Evolutionary conservation across 495 filamentous ascomycete species (phyloP).

Genomic region (Trichoderma asperelloides): DNA sequence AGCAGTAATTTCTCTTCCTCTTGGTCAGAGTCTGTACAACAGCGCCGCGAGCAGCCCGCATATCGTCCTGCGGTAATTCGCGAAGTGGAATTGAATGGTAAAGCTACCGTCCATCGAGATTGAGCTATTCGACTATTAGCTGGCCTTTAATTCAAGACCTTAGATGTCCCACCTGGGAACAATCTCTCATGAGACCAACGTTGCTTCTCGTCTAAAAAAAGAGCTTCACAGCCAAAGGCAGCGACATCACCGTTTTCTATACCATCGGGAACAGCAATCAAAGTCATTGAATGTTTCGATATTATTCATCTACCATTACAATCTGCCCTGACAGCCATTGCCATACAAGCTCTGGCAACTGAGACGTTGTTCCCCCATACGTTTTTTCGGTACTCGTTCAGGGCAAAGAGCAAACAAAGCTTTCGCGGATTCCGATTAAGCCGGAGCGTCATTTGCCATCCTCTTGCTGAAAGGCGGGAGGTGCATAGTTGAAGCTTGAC

Average conservation of each 20-base stretch:
- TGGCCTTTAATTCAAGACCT: background rate
- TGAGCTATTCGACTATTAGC: background rate
- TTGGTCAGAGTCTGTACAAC: background rate
- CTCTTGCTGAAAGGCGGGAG: constrained; percentile 67
- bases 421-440: constrained; percentile 77
- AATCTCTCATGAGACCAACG: background rate
- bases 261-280: background rate
- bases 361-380: constrained; percentile 35
- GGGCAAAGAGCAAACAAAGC: constrained; percentile 33
- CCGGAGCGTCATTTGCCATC: constrained; percentile 66
- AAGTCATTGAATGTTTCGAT: background rate
- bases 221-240: background rate
- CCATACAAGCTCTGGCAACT: constrained; percentile 36
- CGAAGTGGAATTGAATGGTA: background rate
- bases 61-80: background rate
- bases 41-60: background rate
- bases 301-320: constrained; percentile 6
- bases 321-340: constrained; percentile 23
- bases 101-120: background rate
- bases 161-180: background rate
- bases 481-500: constrained; percentile 81
- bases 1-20: background rate
- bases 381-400: constrained; percentile 32
- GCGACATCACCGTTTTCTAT: background rate
- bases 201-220: background rate